Evolutionary conservation across 495 filamentous ascomycete species (phyloP).

Genomic region (Lasiosphaeriaceae sp.): DNA sequence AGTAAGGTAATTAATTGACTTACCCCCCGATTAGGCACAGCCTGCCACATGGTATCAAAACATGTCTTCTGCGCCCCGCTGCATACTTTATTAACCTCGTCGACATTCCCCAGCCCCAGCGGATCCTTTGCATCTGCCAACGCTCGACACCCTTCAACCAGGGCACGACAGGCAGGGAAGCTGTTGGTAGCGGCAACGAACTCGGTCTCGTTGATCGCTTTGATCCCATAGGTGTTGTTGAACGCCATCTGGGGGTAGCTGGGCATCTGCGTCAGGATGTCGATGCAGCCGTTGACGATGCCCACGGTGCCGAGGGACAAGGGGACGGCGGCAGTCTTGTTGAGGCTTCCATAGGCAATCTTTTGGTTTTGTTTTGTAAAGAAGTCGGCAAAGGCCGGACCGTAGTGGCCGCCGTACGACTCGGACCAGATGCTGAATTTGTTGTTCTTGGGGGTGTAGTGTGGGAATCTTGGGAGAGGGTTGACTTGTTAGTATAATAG

Average conservation of each 20-base stretch:
- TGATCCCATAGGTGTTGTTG: constrained; percentile 39
- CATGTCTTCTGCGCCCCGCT: too few species aligned
- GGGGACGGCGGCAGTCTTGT: constrained; percentile 38
- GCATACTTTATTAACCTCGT: too few species aligned
- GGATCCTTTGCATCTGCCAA: too few species aligned
- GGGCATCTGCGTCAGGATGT: constrained; percentile 58
- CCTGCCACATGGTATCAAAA: too few species aligned
- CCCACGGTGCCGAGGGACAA: constrained; percentile 54
- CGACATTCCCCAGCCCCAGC: too few species aligned
- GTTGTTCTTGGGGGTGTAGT: constrained; percentile 45
- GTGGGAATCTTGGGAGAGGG: too few species aligned
- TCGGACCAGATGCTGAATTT: constrained; percentile 57
- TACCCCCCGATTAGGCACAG: too few species aligned
- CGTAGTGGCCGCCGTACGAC: constrained; percentile 59
- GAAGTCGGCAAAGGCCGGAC: constrained; percentile 53
- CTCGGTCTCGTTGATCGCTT: constrained; percentile 54
- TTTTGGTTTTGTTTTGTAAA: constrained; percentile 57
- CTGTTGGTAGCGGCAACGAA: too few species aligned
- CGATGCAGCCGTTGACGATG: constrained; percentile 71
- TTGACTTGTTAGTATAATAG: too few species aligned
- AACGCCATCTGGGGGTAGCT: constrained; percentile 61
- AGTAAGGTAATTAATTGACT: too few species aligned
- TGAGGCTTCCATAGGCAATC: constrained; percentile 42
- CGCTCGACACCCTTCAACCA: too few species aligned
- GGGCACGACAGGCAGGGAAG: too few species aligned